Conservation (phyloP, 1,284 basidiomycete genomes). For the Xerocomus nothofagi region DNA sequence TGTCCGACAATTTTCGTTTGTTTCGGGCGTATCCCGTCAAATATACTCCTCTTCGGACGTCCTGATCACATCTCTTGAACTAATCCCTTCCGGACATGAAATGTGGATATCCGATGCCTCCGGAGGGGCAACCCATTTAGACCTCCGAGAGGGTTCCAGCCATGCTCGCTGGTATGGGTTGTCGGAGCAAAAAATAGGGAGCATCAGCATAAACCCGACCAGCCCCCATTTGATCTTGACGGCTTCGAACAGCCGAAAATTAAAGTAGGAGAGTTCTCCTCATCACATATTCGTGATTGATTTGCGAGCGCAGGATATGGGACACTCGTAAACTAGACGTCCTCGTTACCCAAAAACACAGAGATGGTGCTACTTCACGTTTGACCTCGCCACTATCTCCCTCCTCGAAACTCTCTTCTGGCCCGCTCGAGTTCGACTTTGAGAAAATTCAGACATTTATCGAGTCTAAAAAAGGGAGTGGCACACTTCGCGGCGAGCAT, state of each 20-base stretch:
- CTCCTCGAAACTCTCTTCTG: constrained; percentile 12
- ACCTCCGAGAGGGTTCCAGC: constrained; percentile 61
- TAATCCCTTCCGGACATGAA: constrained; percentile 64
- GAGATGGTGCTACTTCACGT: constrained; percentile 14
- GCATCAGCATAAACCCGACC: constrained; percentile 71
- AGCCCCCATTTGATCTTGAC: constrained; percentile 67
- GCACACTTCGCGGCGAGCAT: constrained; percentile 60
- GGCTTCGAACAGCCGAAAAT: constrained; percentile 65
- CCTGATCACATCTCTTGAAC: constrained; percentile 66
- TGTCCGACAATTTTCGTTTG: constrained; percentile 67
- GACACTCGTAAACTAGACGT: constrained; percentile 63
- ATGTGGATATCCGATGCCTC: constrained; percentile 76
- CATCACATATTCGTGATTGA: background rate
- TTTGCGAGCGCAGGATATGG: constrained; percentile 58
- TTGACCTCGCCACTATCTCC: constrained; percentile 23
- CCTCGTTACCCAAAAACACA: constrained; percentile 37
- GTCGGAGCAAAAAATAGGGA: constrained; percentile 72
- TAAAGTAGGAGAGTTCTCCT: constrained; percentile 51
- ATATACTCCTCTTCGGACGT: constrained; percentile 59
- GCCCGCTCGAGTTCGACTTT: constrained; percentile 47
- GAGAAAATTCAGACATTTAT: constrained; percentile 50
- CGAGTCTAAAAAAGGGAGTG: constrained; percentile 50
- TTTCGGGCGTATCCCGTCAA: constrained; percentile 65
- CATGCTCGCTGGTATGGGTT: constrained; percentile 61
- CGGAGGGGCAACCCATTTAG: constrained; percentile 70